These are phyloP conservation scores for Malus hybrid DNA, from an alignment of 331 rosid genomes.

Conservation along the genomic window DNA sequence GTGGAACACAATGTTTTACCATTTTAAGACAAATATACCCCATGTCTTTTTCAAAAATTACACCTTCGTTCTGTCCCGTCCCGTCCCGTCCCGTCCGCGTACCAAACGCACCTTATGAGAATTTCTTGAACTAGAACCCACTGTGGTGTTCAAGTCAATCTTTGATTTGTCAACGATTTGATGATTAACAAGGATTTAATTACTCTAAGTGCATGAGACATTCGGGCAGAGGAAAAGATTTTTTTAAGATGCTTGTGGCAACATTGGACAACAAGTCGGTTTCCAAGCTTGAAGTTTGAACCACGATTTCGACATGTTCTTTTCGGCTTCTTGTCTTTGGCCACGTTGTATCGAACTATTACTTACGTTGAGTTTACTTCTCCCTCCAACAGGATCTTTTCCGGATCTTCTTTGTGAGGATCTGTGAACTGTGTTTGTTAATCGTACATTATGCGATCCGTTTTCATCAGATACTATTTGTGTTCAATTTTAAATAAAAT, in stretches of 20 bases:
- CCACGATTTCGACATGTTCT: background rate
- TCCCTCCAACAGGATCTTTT: background rate
- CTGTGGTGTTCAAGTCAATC: background rate
- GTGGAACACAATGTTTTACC: too few relatives aligned
- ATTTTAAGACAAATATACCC: too few relatives aligned
- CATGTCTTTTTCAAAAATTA: too few relatives aligned
- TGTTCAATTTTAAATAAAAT: too few relatives aligned
- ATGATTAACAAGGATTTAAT: background rate
- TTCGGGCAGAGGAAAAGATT: background rate
- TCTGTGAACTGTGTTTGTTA: rapidly evolving
- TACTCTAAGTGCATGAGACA: background rate
- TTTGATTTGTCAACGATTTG: constrained; percentile 1
- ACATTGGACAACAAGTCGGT: background rate
- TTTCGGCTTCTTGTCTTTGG: background rate
- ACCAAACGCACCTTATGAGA: too few relatives aligned
- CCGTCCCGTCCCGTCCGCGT: too few relatives aligned
- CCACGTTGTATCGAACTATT: background rate
- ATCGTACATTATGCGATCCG: rapidly evolving
- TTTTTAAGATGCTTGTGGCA: background rate
- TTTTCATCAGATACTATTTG: rapidly evolving
- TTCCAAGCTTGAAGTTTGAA: background rate
- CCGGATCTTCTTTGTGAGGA: rapidly evolving
- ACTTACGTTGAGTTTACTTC: background rate
- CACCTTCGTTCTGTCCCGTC: too few relatives aligned
- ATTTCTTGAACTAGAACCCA: background rate